These are phyloP conservation scores for Ustilago bromivora DNA, from an alignment of 1,284 basidiomycete genomes.

Conservation along the genomic window DNA sequence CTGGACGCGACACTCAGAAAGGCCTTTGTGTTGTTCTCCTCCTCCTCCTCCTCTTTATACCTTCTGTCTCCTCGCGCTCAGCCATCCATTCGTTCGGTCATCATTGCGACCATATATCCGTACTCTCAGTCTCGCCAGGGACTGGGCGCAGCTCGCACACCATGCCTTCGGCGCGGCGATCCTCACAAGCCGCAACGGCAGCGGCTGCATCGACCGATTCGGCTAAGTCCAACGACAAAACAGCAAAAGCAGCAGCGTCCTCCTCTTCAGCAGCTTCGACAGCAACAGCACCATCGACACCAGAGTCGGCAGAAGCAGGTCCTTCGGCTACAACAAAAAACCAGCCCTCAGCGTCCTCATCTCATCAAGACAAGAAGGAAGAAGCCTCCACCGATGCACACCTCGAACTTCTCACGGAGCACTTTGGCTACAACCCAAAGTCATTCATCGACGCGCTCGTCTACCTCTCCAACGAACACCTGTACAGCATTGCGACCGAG, in stretches of 20 bases:
- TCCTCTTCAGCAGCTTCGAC: slow-evolving; percentile 4
- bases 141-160: background rate
- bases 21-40: background rate
- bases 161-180: slow-evolving; percentile 33
- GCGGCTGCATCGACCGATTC: slow-evolving; percentile 8
- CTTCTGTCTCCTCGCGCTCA: background rate
- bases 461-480: slow-evolving; percentile 64
- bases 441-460: slow-evolving; percentile 65
- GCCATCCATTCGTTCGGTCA: background rate
- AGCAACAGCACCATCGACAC: background rate
- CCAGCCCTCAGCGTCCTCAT: background rate
- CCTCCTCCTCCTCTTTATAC: background rate
- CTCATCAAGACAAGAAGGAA: slow-evolving; percentile 23
- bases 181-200: slow-evolving; percentile 29
- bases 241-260: slow-evolving; percentile 5
- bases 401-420: slow-evolving; percentile 65
- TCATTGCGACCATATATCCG: background rate
- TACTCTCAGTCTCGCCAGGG: background rate
- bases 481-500: slow-evolving; percentile 59
- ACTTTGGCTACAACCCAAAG: slow-evolving; percentile 67
- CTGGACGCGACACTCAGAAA: slow-evolving; percentile 19
- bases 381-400: slow-evolving; percentile 55
- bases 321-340: slow-evolving; percentile 10
- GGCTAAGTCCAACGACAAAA: slow-evolving; percentile 5
- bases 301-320: slow-evolving; percentile 23